phyloP scores from a whole-genome alignment of 192 early-diverging fungal species.

The Oehlia diaphana region DNA sequence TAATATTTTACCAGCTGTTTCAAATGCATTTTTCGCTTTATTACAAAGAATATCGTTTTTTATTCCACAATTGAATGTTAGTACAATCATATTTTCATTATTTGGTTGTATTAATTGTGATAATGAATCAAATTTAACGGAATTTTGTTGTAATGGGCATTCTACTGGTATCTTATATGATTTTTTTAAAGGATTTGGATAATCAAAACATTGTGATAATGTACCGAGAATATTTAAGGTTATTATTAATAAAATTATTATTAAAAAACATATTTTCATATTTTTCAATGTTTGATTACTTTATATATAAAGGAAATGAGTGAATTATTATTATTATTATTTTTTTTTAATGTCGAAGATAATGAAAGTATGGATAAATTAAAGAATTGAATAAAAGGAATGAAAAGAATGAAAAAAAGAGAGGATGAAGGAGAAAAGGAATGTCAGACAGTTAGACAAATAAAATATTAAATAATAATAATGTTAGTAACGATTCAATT shows the following conservation, averaged over 20 bases:
- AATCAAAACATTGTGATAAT: constrained; percentile 3
- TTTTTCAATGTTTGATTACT: neutral
- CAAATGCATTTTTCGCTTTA: constrained; percentile 34
- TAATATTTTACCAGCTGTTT: constrained; percentile 35
- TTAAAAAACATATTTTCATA: neutral
- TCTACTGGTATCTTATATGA: neutral
- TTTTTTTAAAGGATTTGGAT: constrained; percentile 2
- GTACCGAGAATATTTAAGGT: neutral
- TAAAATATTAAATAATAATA: neutral
- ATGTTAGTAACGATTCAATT: neutral
- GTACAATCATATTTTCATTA: neutral
- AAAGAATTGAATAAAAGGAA: neutral
- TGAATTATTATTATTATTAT: neutral
- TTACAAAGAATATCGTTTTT: constrained; percentile 21
- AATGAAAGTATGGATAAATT: neutral
- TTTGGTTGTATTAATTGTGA: neutral
- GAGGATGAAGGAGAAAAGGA: neutral
- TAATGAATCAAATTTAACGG: neutral
- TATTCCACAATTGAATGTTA: constrained; percentile 13
- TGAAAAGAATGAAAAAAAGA: neutral
- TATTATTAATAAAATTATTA: neutral
- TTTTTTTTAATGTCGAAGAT: neutral
- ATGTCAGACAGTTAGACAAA: neutral
- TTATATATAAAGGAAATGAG: neutral
- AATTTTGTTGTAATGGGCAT: neutral